Evolutionary conservation across 108 stramenopile species (phyloP), one percentile per base, ranked within the genome.

Genomic region (Chaetoceros tenuissimus): DNA sequence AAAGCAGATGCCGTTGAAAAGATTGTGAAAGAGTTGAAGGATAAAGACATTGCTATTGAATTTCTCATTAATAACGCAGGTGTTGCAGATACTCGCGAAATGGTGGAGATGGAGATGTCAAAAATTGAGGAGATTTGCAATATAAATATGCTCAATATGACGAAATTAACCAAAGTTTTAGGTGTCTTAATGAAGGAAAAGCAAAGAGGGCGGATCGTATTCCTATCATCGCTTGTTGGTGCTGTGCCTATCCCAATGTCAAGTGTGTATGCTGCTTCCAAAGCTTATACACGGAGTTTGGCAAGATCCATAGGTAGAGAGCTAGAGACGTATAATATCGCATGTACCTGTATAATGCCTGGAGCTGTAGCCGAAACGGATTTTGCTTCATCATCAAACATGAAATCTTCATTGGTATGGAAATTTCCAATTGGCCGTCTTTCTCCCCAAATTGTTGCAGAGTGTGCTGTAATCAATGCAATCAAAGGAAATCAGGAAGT

Each of bases 1-100:
- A 27, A 79, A 31, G 57, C 68, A 23, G 68, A 80, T 62, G 75
- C 77, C 16, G 89, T 84, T 2, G 73, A 71, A 45, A 53, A 59
- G 19, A 80, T 92, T 31, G 66, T 85, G 64, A 56, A 76, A 24
- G 73, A 81, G 2, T 87, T 85, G 20, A 72, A 46, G 0, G 50
- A 74, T 16, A 81, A 81, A 25, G 85, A 81, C 2, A 55, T 92
- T n/a, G 28, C 63, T 3, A 78, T 92, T 26, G 89, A 92, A 43
- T 82, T 92, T 28, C 64, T 90, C 17, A 65, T 87, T 62, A 92
- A 87, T 61, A 92, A 92, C 61, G 89, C 89, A 1, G 89, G 89
- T 8, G 59, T 87, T 31, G 76, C 72, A 29, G 60, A 59, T n/a
- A 73, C 76, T 54, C 84, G 89, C 3, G 58, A 73, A 18, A 58